A percentile compares a stretch with the other conserved stretches of the same genome.
Evolutionary conservation across 148 eudicot species (phyloP).

Genomic region (Selenicereus undatus): DNA sequence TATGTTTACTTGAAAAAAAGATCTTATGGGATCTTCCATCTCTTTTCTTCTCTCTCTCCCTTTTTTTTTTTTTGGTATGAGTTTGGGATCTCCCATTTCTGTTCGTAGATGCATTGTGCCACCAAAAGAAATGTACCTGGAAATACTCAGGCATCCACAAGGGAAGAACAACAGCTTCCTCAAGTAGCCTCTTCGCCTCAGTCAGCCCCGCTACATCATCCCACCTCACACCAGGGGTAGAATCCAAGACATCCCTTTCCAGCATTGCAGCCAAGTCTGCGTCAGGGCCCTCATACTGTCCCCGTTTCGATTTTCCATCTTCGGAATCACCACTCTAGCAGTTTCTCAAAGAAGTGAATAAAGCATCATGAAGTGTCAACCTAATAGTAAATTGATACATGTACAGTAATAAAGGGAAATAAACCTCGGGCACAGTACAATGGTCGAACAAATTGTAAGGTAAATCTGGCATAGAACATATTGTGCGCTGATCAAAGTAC

Average conservation of each 20-base stretch:
- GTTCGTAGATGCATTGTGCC: background rate
- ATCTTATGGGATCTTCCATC: background rate
- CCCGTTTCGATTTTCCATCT: conserved; percentile 85
- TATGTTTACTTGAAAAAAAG: background rate
- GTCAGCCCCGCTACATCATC: conserved; percentile 95
- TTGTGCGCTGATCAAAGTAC: background rate
- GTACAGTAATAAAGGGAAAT: background rate
- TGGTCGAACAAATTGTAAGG: background rate
- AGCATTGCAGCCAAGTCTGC: conserved; percentile 97
- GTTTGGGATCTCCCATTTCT: background rate
- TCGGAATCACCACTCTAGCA: conserved; percentile 83
- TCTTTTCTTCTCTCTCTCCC: background rate
- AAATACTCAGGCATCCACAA: conserved; percentile 99
- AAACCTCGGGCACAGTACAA: background rate
- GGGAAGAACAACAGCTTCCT: conserved; percentile 99
- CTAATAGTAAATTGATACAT: background rate
- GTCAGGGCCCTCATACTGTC: conserved; percentile 96
- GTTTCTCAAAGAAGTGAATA: conserved; percentile 10
- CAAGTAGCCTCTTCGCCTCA: conserved; percentile 97
- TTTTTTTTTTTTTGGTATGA: too few species aligned
- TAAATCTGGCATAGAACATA: background rate
- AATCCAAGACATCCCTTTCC: conserved; percentile 96
- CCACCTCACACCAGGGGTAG: conserved; percentile 95
- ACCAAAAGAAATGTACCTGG: conserved; percentile 52
- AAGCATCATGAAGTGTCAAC: background rate